These are phyloP conservation scores for Panicum virgatum DNA, from an alignment of 202 grass and related monocot species.

Conservation along the genomic window DNA sequence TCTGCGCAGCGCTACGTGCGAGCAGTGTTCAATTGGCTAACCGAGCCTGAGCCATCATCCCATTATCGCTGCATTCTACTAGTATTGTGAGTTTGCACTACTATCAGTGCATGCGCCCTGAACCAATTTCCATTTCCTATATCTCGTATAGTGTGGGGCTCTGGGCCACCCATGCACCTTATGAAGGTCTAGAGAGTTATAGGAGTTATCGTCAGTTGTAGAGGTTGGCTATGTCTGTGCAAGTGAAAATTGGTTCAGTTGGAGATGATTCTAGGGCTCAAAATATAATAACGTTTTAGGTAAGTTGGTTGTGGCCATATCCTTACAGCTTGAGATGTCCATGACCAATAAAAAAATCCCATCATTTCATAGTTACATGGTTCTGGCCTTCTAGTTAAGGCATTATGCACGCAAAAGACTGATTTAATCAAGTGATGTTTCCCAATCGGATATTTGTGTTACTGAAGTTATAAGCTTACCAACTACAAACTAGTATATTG, in stretches of 20 bases:
- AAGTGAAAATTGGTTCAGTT: neutral
- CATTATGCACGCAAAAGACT: neutral
- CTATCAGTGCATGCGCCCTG: neutral
- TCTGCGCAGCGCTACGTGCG: no score
- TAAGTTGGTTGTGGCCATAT: neutral
- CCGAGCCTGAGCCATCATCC: neutral
- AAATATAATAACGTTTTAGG: neutral
- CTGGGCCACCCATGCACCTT: neutral
- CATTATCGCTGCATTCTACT: neutral
- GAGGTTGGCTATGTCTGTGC: neutral
- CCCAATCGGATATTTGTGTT: neutral
- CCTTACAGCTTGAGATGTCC: neutral
- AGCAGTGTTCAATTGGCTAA: neutral
- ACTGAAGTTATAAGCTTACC: neutral
- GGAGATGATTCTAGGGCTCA: neutral
- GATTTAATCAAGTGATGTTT: neutral
- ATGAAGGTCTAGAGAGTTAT: neutral
- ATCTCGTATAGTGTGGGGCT: neutral
- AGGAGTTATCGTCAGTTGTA: neutral
- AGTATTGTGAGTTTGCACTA: neutral
- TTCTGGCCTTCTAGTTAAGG: neutral
- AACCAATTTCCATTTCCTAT: neutral
- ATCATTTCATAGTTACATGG: neutral
- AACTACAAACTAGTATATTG: neutral
- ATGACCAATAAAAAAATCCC: neutral